phyloP scores from a whole-genome alignment of 306 rosid genomes.

The Cicer arietinum region DNA sequence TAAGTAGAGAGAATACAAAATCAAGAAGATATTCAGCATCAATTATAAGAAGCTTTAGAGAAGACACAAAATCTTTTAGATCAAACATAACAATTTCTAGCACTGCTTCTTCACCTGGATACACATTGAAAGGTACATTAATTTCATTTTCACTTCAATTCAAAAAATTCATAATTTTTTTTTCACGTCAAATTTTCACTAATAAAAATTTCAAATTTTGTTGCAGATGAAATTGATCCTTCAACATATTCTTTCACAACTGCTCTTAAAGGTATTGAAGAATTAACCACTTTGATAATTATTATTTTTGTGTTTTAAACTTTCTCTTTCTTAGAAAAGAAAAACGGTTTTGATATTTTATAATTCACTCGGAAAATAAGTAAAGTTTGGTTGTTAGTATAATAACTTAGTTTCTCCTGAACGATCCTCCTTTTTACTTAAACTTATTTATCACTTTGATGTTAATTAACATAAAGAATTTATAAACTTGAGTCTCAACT shows the following conservation, averaged over 20 bases:
- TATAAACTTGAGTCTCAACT: too few relatives aligned
- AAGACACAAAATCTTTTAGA: conserved; percentile 81
- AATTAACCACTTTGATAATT: conserved; percentile 28
- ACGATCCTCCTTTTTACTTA: too few relatives aligned
- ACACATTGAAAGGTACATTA: conserved; percentile 66
- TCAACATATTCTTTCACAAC: conserved; percentile 87
- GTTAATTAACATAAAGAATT: too few relatives aligned
- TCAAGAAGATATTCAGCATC: conserved; percentile 88
- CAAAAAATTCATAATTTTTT: background rate
- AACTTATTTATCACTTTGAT: too few relatives aligned
- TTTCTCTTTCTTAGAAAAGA: too few relatives aligned
- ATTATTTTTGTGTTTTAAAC: too few relatives aligned
- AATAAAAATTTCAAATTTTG: conserved; percentile 3
- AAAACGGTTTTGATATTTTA: too few relatives aligned
- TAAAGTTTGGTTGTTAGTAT: too few relatives aligned
- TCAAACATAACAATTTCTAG: conserved; percentile 85
- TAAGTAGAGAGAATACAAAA: conserved; percentile 61
- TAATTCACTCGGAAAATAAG: too few relatives aligned
- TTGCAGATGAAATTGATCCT: conserved; percentile 92
- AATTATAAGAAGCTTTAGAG: conserved; percentile 81
- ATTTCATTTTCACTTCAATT: conserved; percentile 1
- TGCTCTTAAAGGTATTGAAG: conserved; percentile 76
- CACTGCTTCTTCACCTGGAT: conserved; percentile 94
- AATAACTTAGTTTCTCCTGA: too few relatives aligned
- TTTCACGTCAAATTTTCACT: background rate